Base-by-base conservation (phyloP, 257 asterid genomes). In the Lycium ferocissimum region DNA sequence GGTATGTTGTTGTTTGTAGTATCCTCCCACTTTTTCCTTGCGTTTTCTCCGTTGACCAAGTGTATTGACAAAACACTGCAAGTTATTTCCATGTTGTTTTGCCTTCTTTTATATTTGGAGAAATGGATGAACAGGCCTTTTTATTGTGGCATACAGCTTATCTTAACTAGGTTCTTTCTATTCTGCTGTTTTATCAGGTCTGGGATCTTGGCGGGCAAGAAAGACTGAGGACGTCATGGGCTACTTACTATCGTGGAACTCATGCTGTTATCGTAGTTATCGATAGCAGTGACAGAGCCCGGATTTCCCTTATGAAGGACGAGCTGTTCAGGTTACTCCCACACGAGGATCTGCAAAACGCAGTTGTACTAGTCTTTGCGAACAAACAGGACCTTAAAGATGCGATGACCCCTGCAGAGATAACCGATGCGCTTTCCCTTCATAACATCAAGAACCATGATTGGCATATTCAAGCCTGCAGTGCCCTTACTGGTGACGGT, bases 131-230 rank as follows among this genome's bases (percentile, higher is more conserved):
- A 26, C 33, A 26, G 33, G 33, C 33, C 33, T 26, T 26, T 26
- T 26, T 26, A 26, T 26, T 26, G 33, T 26, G 33, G 1, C 18
- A 1, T 59, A 73, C 7, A 45, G 80, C 45, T 75, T 22, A 12
- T 49, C 81, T 51, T 51, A 26, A 76, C 14, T 49, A 26, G 14
- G 22, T 26, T 14, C 63, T 22, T 7, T 51, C 63, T 76, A 13
- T 22, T 49, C 51, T 20, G 61, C 13, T 49, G 40, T 49, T 20
- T 49, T 53, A 13, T 53, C 90, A 95, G 98, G 98, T 95, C 35
- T 95, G 98, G 98, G 99, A 95, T 93, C 96, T 97, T 67, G 99
- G 98, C 9, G 99, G 99, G 69, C 99, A 97, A 85, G 99, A 97
- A 4, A 90, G 98, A 85, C 93, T 95, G 49, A 89, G 99, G 85